Evolutionary conservation across 768 basidiomycete genomes (phyloP).

Genomic region (Rhizopogon roseolus): DNA sequence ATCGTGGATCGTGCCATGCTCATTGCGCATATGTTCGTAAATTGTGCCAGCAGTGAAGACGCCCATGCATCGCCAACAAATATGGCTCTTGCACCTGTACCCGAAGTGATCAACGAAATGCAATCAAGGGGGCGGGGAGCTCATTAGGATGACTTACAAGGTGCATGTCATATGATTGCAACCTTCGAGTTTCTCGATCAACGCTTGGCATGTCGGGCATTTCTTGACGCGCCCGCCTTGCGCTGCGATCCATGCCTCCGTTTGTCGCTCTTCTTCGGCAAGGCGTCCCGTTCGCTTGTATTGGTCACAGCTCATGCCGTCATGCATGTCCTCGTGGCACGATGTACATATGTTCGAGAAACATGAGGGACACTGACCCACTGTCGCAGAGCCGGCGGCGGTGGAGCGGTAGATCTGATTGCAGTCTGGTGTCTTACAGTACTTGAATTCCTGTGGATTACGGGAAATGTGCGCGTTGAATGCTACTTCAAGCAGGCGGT

Average conservation of each 20-base stretch:
- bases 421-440: constrained; percentile 79
- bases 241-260: constrained; percentile 49
- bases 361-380: constrained; percentile 65
- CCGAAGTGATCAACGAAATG: neutral
- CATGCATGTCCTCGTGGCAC: constrained; percentile 60
- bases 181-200: constrained; percentile 66
- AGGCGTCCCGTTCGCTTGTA: constrained; percentile 24
- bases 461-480: constrained; percentile 54
- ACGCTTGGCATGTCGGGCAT: constrained; percentile 65
- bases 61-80: constrained; percentile 64
- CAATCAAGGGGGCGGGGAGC: too few relatives aligned
- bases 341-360: constrained; percentile 57
- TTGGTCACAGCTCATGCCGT: constrained; percentile 56
- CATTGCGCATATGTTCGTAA: constrained; percentile 33
- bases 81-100: constrained; percentile 63
- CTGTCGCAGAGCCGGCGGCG: constrained; percentile 28
- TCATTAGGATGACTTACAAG: constrained; percentile 9
- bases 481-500: constrained; percentile 49
- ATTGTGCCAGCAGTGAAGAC: constrained; percentile 29
- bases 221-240: constrained; percentile 57
- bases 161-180: constrained; percentile 80
- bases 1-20: constrained; percentile 27
- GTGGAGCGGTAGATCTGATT: constrained; percentile 62
- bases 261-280: constrained; percentile 48
- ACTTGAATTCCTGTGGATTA: constrained; percentile 56